A percentile compares a stretch with the other conserved stretches of the same genome.
Evolutionary conservation across 2,329 filamentous ascomycete species (phyloP).

Genomic region (Botryotinia convoluta): DNA sequence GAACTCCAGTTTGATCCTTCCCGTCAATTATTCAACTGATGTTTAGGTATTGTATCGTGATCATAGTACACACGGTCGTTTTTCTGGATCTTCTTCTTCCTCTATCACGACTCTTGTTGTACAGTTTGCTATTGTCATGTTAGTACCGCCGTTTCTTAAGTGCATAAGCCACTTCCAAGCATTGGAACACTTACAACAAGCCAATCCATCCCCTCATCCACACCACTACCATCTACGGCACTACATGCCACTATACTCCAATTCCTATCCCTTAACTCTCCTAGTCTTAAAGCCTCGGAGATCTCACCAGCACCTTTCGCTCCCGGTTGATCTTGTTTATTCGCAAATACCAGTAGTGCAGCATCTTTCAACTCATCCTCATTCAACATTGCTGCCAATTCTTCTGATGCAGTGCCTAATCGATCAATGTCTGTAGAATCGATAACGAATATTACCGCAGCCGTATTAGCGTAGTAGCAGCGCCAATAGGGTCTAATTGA

Average conservation of each 20-base stretch:
- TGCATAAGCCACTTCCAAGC: background rate
- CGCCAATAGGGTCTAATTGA: slow-evolving; percentile 98
- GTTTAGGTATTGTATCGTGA: slow-evolving; percentile 17
- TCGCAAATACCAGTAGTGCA: slow-evolving; percentile 89
- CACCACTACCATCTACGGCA: slow-evolving; percentile 90
- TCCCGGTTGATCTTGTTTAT: slow-evolving; percentile 98
- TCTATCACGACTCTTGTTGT: slow-evolving; percentile 32
- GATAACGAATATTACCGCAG: slow-evolving; percentile 97
- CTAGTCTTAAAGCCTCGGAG: slow-evolving; percentile 84
- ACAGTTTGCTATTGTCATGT: slow-evolving; percentile 38
- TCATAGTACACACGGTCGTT: slow-evolving; percentile 27
- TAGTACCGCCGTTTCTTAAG: slow-evolving; percentile 11
- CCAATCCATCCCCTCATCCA: slow-evolving; percentile 99
- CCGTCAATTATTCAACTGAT: slow-evolving; percentile 13
- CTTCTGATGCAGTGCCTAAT: slow-evolving; percentile 86
- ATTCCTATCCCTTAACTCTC: slow-evolving; percentile 91
- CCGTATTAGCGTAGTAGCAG: slow-evolving; percentile 98
- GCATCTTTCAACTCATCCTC: slow-evolving; percentile 96
- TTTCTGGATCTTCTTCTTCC: slow-evolving; percentile 15
- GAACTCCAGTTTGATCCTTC: slow-evolving; percentile 3
- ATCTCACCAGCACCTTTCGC: slow-evolving; percentile 97
- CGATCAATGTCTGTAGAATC: slow-evolving; percentile 97
- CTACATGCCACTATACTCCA: slow-evolving; percentile 99
- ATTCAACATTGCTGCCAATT: slow-evolving; percentile 91
- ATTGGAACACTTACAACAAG: slow-evolving; percentile 54